Percentiles rank a stretch among this genome's conserved stretches.
Conservation (phyloP, 495 filamentous ascomycete genomes). For the Penicillium cataractarum region DNA sequence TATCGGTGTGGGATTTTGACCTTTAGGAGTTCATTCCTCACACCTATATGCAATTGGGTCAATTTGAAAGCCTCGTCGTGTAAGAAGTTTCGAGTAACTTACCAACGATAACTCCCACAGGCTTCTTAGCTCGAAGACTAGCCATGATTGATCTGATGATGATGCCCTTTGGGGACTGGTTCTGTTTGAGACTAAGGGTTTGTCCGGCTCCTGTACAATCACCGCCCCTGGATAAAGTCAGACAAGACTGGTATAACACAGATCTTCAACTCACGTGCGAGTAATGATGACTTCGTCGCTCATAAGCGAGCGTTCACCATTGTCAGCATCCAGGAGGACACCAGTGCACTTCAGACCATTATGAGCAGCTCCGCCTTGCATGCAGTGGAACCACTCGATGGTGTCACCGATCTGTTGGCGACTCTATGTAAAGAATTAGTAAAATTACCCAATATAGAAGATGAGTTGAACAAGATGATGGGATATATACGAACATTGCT, state of each 20-base stretch:
- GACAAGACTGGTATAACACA: not conserved
- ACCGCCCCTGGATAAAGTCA: slow-evolving; percentile 56
- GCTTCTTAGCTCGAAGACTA: slow-evolving; percentile 29
- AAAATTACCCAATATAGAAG: not conserved
- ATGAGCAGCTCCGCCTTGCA: slow-evolving; percentile 64
- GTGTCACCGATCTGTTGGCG: slow-evolving; percentile 69
- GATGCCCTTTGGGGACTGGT: slow-evolving; percentile 43
- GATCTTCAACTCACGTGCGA: slow-evolving; percentile 54
- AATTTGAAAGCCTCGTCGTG: not conserved
- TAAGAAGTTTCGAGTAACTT: slow-evolving; percentile 19
- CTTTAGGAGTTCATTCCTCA: slow-evolving; percentile 53
- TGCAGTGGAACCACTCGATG: slow-evolving; percentile 64
- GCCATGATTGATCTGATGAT: slow-evolving; percentile 41
- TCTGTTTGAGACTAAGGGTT: slow-evolving; percentile 43
- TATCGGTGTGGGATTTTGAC: slow-evolving; percentile 64
- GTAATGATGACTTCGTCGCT: slow-evolving; percentile 69
- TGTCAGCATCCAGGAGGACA: slow-evolving; percentile 64
- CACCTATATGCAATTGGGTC: slow-evolving; percentile 43
- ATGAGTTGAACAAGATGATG: not conserved
- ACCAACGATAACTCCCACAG: slow-evolving; percentile 66
- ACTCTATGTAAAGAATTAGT: slow-evolving; percentile 26
- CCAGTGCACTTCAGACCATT: slow-evolving; percentile 44
- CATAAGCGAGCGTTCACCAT: slow-evolving; percentile 59
- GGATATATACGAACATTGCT: not conserved
- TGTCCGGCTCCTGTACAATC: no score